These are phyloP conservation scores for Spathaspora sp. DNA, from an alignment of 805 yeast genomes.

Conservation along the genomic window DNA sequence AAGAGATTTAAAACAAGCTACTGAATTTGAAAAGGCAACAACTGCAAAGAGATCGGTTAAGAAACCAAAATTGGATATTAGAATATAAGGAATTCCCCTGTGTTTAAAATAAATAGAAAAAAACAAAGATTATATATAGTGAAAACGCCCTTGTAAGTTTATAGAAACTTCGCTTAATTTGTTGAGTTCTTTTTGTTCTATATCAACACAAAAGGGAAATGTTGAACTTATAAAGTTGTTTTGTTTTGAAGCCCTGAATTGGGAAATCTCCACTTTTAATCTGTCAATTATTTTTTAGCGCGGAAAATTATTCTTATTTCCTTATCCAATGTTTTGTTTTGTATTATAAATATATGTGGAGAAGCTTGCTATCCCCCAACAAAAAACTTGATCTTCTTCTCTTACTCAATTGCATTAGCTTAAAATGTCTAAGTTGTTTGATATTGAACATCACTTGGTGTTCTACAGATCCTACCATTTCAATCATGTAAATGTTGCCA, in stretches of 20 bases:
- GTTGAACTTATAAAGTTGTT: too few species aligned
- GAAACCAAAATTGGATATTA: conserved; percentile 53
- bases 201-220: too few species aligned
- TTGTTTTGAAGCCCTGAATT: too few species aligned
- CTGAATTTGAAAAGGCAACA: conserved; percentile 44
- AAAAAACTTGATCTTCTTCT: background rate
- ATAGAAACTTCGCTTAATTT: too few species aligned
- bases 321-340: background rate
- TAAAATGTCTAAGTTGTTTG: conserved; percentile 30
- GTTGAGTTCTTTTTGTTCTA: too few species aligned
- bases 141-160: background rate
- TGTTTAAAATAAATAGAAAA: background rate
- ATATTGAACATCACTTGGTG: conserved; percentile 34
- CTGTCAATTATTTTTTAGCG: background rate
- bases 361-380: background rate
- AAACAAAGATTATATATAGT: background rate
- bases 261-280: background rate
- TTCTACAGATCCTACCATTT: conserved; percentile 49
- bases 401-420: background rate
- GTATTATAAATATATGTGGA: background rate
- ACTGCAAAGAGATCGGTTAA: conserved; percentile 38
- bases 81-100: conserved; percentile 25
- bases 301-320: background rate
- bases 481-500: conserved; percentile 59
- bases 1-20: conserved; percentile 62